These are phyloP conservation scores for Hemileia vastatrix DNA, from an alignment of 1,284 basidiomycete species.

Conservation along the genomic window DNA sequence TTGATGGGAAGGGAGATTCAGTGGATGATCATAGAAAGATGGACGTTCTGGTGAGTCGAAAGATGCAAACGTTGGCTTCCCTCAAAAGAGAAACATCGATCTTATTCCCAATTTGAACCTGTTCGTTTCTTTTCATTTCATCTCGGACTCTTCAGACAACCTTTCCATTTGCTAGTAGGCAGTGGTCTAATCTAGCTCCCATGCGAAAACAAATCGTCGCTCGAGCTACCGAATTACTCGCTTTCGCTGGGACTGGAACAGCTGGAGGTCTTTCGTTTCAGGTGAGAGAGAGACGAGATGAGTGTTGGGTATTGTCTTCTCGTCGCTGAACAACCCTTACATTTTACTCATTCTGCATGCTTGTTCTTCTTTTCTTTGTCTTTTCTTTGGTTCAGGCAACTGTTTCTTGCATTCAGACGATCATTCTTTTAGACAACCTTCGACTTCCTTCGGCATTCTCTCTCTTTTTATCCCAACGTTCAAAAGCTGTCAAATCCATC, in stretches of 20 bases:
- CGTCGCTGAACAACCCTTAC: no score
- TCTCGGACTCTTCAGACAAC: slow-evolving; percentile 4
- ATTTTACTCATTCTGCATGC: no score
- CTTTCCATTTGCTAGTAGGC: slow-evolving; percentile 34
- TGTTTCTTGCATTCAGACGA: no score
- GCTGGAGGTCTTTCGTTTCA: neutral
- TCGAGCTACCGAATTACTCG: slow-evolving; percentile 26
- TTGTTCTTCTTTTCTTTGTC: no score
- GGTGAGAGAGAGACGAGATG: neutral
- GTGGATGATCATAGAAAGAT: slow-evolving; percentile 10
- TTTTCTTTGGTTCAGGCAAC: no score
- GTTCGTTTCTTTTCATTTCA: no score
- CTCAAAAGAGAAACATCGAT: slow-evolving; percentile 1
- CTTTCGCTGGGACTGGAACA: slow-evolving; percentile 14
- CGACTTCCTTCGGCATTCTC: no score
- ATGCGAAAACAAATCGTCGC: slow-evolving; percentile 33
- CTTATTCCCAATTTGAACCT: slow-evolving; percentile 10
- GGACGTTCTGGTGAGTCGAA: neutral
- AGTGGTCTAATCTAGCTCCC: slow-evolving; percentile 30
- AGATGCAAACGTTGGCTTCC: neutral
- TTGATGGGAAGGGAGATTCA: slow-evolving; percentile 21
- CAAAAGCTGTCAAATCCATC: neutral
- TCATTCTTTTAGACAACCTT: no score
- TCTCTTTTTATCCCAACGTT: neutral
- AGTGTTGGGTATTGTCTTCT: no score